Evolutionary conservation across 108 stramenopile species (phyloP).

Genomic region (Cyclotella distinguenda): DNA sequence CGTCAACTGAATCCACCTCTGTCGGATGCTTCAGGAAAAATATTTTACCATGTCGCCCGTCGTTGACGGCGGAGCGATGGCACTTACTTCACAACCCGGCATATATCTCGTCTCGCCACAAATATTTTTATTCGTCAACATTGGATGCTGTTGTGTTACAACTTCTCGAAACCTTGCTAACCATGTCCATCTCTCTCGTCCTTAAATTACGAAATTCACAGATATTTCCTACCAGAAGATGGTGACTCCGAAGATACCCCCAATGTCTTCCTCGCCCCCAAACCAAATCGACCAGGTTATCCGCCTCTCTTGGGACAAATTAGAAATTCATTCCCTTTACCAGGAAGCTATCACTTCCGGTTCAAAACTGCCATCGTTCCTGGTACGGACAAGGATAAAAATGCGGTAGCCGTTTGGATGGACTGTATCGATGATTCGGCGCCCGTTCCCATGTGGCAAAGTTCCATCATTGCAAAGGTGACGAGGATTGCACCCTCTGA

Average conservation of each 20-base stretch:
- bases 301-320: constrained; percentile 83
- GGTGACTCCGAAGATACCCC: constrained; percentile 88
- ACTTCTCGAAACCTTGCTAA: too few species aligned
- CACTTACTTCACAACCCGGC: too few species aligned
- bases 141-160: too few species aligned
- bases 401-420: constrained; percentile 86
- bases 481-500: constrained; percentile 71
- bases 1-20: too few species aligned
- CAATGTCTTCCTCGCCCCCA: constrained; percentile 92
- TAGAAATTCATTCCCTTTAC: constrained; percentile 86
- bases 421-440: constrained; percentile 76
- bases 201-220: constrained; percentile 30
- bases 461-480: constrained; percentile 75
- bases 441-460: constrained; percentile 76
- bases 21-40: too few species aligned
- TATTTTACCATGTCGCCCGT: too few species aligned
- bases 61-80: too few species aligned
- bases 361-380: constrained; percentile 90
- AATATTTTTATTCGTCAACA: too few species aligned
- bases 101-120: too few species aligned
- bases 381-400: constrained; percentile 81
- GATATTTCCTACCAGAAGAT: constrained; percentile 95
- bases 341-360: constrained; percentile 94
- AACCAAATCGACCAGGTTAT: constrained; percentile 66
- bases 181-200: too few species aligned